A percentile compares a stretch with the other conserved stretches of the same genome.
These are phyloP conservation scores for Gastrodia elata DNA, from an alignment of 106 monocot genomes.

Conservation along the genomic window DNA sequence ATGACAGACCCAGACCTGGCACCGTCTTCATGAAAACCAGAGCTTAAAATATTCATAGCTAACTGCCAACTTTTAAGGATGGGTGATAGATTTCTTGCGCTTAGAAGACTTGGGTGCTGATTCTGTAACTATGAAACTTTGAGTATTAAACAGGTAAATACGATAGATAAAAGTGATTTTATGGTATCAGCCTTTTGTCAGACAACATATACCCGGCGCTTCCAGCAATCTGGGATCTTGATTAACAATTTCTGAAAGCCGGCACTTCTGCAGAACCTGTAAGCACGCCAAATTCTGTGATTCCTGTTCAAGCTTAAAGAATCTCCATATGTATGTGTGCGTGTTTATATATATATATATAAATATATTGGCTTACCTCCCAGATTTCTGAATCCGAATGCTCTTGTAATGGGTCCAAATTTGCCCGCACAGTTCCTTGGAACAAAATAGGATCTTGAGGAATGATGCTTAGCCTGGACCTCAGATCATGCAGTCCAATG, in stretches of 20 bases:
- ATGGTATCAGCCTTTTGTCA: not conserved
- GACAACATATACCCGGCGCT: conserved; percentile 63
- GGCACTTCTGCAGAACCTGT: conserved; percentile 63
- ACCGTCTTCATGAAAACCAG: too few species aligned
- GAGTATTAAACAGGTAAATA: too few species aligned
- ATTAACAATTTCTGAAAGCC: conserved; percentile 40
- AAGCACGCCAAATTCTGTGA: not conserved
- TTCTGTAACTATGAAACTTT: too few species aligned
- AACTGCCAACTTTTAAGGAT: too few species aligned
- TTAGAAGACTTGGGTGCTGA: too few species aligned
- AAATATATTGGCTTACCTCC: conserved; percentile 42
- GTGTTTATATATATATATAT: too few species aligned
- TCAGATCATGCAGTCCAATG: conserved; percentile 72
- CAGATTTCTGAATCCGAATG: conserved; percentile 68
- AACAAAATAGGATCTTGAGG: conserved; percentile 92
- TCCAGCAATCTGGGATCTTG: conserved; percentile 51
- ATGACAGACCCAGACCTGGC: too few species aligned
- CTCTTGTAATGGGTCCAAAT: conserved; percentile 72
- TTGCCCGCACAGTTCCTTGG: conserved; percentile 69
- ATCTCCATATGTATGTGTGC: not conserved
- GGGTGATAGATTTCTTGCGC: too few species aligned
- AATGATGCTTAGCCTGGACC: conserved; percentile 78
- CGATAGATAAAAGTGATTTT: not conserved
- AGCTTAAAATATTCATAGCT: too few species aligned
- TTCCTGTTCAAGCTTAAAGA: conserved; percentile 1